A percentile compares a stretch with the other conserved stretches of the same genome.
phyloP scores from a whole-genome alignment of 768 basidiomycete genomes.

The Kondoa malvinella region DNA sequence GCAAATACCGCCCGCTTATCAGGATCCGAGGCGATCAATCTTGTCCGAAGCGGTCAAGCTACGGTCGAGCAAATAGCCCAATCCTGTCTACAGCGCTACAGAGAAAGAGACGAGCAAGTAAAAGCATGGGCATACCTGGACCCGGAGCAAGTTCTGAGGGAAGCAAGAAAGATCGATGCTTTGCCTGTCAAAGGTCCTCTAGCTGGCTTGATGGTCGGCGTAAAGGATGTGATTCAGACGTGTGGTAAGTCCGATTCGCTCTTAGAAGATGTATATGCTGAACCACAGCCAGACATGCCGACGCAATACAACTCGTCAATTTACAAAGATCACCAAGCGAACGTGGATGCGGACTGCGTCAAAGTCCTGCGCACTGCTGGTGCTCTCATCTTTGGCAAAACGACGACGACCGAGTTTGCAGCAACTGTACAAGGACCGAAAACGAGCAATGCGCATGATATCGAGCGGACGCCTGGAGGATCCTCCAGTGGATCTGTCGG shows the following conservation, averaged over 20 bases:
- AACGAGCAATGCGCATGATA: slow-evolving; percentile 22
- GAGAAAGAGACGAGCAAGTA: slow-evolving; percentile 23
- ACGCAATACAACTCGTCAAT: slow-evolving; percentile 29
- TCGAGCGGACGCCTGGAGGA: slow-evolving; percentile 28
- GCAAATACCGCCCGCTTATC: slow-evolving; percentile 21
- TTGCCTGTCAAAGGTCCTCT: slow-evolving; percentile 24
- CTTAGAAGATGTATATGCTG: neutral
- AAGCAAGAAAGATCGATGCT: slow-evolving; percentile 23
- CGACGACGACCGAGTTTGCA: slow-evolving; percentile 30
- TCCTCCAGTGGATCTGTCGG: slow-evolving; percentile 27
- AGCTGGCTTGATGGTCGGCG: slow-evolving; percentile 25
- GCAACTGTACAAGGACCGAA: slow-evolving; percentile 21
- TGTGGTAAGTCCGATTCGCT: slow-evolving; percentile 14
- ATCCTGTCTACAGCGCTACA: slow-evolving; percentile 21
- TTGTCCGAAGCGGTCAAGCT: slow-evolving; percentile 19
- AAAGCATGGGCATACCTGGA: slow-evolving; percentile 27
- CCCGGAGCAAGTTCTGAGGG: slow-evolving; percentile 17
- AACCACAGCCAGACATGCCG: slow-evolving; percentile 28
- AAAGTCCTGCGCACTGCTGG: slow-evolving; percentile 26
- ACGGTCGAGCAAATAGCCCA: slow-evolving; percentile 23
- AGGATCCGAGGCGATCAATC: slow-evolving; percentile 21
- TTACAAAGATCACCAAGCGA: slow-evolving; percentile 25
- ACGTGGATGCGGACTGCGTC: slow-evolving; percentile 26
- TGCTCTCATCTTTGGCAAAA: slow-evolving; percentile 27
- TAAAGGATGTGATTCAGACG: slow-evolving; percentile 28